phyloP scores from a whole-genome alignment of 2,329 filamentous ascomycete genomes.

The Diaporthe helianthi region DNA sequence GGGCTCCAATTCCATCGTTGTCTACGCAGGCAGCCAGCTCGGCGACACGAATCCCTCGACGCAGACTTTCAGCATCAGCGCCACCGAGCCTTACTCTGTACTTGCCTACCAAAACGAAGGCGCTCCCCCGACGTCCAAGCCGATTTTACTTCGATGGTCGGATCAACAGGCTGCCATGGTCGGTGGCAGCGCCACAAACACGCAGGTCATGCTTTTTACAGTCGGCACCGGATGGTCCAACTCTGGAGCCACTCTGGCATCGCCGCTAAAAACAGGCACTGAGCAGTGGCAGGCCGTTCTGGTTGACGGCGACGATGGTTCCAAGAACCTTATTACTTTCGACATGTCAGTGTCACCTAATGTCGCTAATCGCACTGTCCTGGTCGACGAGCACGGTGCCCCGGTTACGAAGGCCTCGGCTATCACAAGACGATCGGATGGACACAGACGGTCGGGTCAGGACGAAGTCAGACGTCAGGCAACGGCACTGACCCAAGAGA shows the following conservation, averaged over 20 bases:
- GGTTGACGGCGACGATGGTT: conserved; percentile 75
- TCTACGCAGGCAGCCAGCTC: conserved; percentile 79
- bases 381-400: conserved; percentile 67
- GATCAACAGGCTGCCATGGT: conserved; percentile 74
- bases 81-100: conserved; percentile 69
- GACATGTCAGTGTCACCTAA: conserved; percentile 79
- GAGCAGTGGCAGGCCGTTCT: conserved; percentile 66
- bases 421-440: conserved; percentile 41
- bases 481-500: conserved; percentile 58
- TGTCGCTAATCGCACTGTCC: conserved; percentile 71
- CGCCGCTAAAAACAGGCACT: conserved; percentile 65
- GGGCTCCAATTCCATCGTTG: conserved; percentile 72
- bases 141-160: conserved; percentile 79
- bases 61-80: conserved; percentile 77
- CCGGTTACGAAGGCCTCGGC: conserved; percentile 56
- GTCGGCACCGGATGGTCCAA: conserved; percentile 69
- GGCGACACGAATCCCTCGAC: conserved; percentile 65
- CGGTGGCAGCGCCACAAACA: conserved; percentile 73
- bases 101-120: conserved; percentile 60
- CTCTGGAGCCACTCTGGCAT: conserved; percentile 68
- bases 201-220: conserved; percentile 75
- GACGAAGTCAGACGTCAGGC: conserved; percentile 27
- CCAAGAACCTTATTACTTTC: conserved; percentile 80
- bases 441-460: conserved; percentile 11
- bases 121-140: conserved; percentile 69